Evolutionary conservation across 371 early-diverging fungal genomes (phyloP).

Genomic region (Mortierella sp.): DNA sequence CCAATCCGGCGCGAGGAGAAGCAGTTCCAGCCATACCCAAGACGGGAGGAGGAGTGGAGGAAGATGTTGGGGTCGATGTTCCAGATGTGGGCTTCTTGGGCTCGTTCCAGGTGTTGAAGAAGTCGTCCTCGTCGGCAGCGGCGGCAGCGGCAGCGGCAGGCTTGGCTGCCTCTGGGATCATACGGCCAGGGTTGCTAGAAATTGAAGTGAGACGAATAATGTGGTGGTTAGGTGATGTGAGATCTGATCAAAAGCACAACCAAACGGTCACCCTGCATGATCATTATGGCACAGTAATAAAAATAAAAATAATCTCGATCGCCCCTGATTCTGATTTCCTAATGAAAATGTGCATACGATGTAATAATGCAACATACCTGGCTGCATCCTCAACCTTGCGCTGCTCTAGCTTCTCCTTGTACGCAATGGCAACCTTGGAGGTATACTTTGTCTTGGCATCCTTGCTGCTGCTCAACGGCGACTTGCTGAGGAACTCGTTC

Average conservation of each 20-base stretch:
- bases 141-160: conserved; percentile 16
- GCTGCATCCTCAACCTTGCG: conserved; percentile 85
- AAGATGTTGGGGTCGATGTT: conserved; percentile 54
- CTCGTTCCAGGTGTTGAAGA: conserved; percentile 60
- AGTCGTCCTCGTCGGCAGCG: conserved; percentile 50
- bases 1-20: conserved; percentile 47
- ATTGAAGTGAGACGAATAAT: background rate
- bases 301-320: conserved; percentile 5
- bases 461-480: conserved; percentile 59
- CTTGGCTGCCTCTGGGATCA: conserved; percentile 39
- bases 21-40: conserved; percentile 31
- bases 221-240: background rate
- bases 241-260: no score
- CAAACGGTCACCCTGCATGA: conserved; percentile 13
- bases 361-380: conserved; percentile 61
- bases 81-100: conserved; percentile 54
- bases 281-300: background rate
- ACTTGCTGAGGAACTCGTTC: conserved; percentile 83
- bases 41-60: conserved; percentile 48
- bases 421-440: conserved; percentile 80
- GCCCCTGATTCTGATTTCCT: background rate
- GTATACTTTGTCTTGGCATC: conserved; percentile 92
- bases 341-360: background rate
- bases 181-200: conserved; percentile 49
- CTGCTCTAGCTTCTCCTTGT: conserved; percentile 85